These are phyloP conservation scores for Cytidiella melzeri DNA, from an alignment of 768 basidiomycete species.

Conservation along the genomic window DNA sequence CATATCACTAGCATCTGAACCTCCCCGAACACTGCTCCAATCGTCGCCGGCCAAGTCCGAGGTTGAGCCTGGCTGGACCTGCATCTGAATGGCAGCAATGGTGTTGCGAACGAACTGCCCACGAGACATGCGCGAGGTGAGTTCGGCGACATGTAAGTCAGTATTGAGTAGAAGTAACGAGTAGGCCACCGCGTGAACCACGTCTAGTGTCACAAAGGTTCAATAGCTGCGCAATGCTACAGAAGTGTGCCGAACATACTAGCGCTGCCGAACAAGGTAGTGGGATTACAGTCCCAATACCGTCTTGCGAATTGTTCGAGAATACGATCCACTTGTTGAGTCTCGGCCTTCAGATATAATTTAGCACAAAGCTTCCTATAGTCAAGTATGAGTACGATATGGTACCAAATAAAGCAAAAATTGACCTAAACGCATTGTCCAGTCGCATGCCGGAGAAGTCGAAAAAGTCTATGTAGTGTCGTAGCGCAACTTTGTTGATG, in stretches of 20 bases:
- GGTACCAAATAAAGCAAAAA: background rate
- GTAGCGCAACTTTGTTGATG: conserved; percentile 70
- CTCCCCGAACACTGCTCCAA: conserved; percentile 46
- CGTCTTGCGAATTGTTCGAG: conserved; percentile 85
- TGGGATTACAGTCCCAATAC: conserved; percentile 89
- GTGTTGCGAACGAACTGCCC: conserved; percentile 92
- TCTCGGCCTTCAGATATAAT: conserved; percentile 90
- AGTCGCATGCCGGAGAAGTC: conserved; percentile 80
- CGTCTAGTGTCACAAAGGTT: no score
- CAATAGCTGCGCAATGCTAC: no score
- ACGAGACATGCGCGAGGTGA: conserved; percentile 84
- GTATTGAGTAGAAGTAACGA: conserved; percentile 94
- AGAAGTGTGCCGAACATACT: conserved; percentile 42
- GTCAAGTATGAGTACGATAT: background rate
- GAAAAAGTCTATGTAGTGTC: conserved; percentile 81
- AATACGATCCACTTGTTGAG: conserved; percentile 96
- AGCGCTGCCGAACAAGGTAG: conserved; percentile 72
- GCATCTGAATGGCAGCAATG: conserved; percentile 76
- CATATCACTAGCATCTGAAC: conserved; percentile 53
- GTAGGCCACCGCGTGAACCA: conserved; percentile 93
- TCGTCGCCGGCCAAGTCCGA: conserved; percentile 67
- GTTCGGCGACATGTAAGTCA: conserved; percentile 93
- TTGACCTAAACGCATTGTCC: conserved; percentile 89
- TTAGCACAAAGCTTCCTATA: conserved; percentile 82
- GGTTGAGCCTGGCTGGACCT: conserved; percentile 57